Conservation (phyloP, 2,329 filamentous ascomycete genomes). For the Trichoderma sp. region DNA sequence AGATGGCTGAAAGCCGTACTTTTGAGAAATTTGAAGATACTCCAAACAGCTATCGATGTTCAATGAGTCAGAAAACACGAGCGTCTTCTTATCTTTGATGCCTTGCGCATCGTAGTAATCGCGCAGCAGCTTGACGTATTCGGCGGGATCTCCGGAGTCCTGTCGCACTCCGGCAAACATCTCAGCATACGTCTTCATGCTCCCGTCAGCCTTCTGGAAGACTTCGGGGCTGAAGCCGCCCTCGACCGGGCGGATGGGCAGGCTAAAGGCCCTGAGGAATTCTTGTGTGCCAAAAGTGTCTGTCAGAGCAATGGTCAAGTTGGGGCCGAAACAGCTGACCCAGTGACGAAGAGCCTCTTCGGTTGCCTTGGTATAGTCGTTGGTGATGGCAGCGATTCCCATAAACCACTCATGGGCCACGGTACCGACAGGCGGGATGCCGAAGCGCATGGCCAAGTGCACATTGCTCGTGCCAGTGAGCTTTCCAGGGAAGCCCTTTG, state of each 20-base stretch:
- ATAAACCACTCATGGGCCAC: slow-evolving; percentile 99
- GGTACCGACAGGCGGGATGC: slow-evolving; percentile 81
- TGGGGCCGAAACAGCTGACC: slow-evolving; percentile 85
- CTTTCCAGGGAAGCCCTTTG: slow-evolving; percentile 67
- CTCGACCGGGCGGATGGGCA: slow-evolving; percentile 55
- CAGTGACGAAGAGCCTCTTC: slow-evolving; percentile 84
- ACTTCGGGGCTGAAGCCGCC: slow-evolving; percentile 46
- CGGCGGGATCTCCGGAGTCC: slow-evolving; percentile 82
- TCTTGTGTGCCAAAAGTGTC: slow-evolving; percentile 94
- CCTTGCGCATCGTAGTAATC: slow-evolving; percentile 76
- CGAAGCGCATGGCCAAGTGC: slow-evolving; percentile 92
- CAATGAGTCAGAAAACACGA: slow-evolving; percentile 95
- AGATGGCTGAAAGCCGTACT: slow-evolving; percentile 76
- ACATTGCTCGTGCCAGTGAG: slow-evolving; percentile 94
- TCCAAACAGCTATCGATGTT: slow-evolving; percentile 88
- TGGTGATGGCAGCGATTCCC: slow-evolving; percentile 89
- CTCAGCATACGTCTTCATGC: slow-evolving; percentile 70
- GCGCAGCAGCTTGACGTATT: slow-evolving; percentile 77
- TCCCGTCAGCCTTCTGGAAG: slow-evolving; percentile 44
- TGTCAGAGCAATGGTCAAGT: slow-evolving; percentile 85
- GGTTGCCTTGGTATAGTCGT: slow-evolving; percentile 82
- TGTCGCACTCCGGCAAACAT: slow-evolving; percentile 83
- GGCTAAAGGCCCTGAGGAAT: slow-evolving; percentile 82
- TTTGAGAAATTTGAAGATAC: slow-evolving; percentile 83
- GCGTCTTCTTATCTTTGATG: slow-evolving; percentile 78